Evolutionary conservation across 306 rosid genomes (phyloP).

Genomic region (Quercus rubra): DNA sequence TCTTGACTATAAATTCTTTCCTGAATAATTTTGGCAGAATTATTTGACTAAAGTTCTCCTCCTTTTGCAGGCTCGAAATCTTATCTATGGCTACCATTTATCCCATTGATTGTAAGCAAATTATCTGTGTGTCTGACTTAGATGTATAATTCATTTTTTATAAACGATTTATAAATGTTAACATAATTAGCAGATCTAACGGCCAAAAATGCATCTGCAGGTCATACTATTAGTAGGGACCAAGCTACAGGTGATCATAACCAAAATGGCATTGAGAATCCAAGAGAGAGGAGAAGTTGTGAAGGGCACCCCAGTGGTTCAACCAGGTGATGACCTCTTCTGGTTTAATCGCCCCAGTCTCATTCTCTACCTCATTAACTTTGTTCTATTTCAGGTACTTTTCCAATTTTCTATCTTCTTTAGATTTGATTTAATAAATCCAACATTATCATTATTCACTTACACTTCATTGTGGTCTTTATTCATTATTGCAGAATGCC

Average conservation of each 20-base stretch:
- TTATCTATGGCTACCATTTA: slow-evolving; percentile 75
- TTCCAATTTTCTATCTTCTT: not conserved
- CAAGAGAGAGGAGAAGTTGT: slow-evolving; percentile 76
- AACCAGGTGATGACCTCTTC: slow-evolving; percentile 75
- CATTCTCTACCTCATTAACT: slow-evolving; percentile 73
- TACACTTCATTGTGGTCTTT: not conserved
- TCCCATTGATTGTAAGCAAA: slow-evolving; percentile 81
- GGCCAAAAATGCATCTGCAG: slow-evolving; percentile 29
- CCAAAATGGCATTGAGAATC: slow-evolving; percentile 74
- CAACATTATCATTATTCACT: not conserved
- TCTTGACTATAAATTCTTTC: no score
- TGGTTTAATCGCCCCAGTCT: slow-evolving; percentile 78
- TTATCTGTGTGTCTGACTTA: not conserved
- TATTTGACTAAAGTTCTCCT: not conserved
- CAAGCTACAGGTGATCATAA: slow-evolving; percentile 82
- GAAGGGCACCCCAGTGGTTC: slow-evolving; percentile 74
- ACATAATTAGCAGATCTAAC: not conserved
- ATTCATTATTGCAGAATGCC: slow-evolving; percentile 54
- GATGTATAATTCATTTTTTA: not conserved
- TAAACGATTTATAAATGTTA: no score
- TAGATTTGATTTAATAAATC: not conserved
- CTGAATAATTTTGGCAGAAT: not conserved
- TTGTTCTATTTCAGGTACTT: slow-evolving; percentile 80
- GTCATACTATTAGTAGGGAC: slow-evolving; percentile 74
- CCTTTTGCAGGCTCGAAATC: slow-evolving; percentile 63